These are phyloP conservation scores for Trapa incisa DNA, from an alignment of 345 rosid species.

Conservation along the genomic window DNA sequence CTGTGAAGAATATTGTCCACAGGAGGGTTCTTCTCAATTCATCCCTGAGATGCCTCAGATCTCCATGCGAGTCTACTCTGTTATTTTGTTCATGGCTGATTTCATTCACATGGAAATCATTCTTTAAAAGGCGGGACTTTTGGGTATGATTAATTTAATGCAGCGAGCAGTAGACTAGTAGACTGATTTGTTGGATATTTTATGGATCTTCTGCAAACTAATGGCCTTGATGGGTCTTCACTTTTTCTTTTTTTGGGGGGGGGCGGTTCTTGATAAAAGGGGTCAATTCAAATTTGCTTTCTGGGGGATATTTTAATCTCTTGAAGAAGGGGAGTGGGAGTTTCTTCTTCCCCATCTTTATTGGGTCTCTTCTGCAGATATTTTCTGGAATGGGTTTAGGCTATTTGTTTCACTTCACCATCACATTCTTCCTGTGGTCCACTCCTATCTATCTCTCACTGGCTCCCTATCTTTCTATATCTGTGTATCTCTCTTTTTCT, in stretches of 20 bases:
- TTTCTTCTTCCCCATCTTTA: no score
- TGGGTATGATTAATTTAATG: not conserved
- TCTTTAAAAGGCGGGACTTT: not conserved
- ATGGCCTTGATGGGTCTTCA: conserved; percentile 1
- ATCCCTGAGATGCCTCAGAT: conserved; percentile 12
- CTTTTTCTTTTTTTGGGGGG: no score
- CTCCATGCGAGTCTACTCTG: conserved; percentile 4
- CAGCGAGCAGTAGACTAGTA: no score
- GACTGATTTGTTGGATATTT: not conserved
- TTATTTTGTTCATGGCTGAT: not conserved
- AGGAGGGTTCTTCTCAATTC: not conserved
- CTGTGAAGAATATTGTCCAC: not conserved
- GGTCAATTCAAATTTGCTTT: not conserved
- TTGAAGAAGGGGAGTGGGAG: no score
- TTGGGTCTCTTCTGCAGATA: not conserved
- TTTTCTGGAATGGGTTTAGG: not conserved
- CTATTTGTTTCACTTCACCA: not conserved
- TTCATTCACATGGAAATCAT: not conserved
- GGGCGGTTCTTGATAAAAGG: no score
- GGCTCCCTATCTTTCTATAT: not conserved
- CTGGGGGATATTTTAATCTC: no score
- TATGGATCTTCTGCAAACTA: not conserved
- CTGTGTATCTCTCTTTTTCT: conserved; percentile 1
- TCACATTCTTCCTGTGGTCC: conserved; percentile 1
- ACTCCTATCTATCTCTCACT: no score